Base-by-base conservation (phyloP, 352 stramenopile species). In the Globisporangium perplexum region DNA sequence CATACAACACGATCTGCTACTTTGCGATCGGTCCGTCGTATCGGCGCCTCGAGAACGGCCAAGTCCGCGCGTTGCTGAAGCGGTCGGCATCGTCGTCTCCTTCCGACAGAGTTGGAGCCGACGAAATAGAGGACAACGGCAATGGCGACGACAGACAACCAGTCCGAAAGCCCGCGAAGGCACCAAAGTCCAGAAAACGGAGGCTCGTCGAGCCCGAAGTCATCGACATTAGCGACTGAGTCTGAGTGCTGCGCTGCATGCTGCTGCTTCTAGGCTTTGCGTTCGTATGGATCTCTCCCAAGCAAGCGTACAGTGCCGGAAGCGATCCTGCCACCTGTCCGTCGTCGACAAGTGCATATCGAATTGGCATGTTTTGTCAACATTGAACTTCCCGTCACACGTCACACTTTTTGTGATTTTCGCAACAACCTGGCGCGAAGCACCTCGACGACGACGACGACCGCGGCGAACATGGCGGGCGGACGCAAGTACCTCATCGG, bases 401-500 rank as follows among this genome's bases (percentile, higher is more conserved):
- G n/a, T n/a, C n/a, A n/a, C n/a, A n/a, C n/a, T n/a, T n/a, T n/a
- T n/a, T n/a, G n/a, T n/a, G n/a, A n/a, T n/a, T n/a, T n/a, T n/a
- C n/a, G n/a, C n/a, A n/a, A n/a, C n/a, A n/a, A n/a, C n/a, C n/a
- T n/a, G n/a, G n/a, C n/a, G n/a, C n/a, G n/a, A n/a, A n/a, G n/a
- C n/a, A n/a, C n/a, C n/a, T n/a, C n/a, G 7, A 20, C 18, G 22
- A 8, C 8, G n/a, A 26, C 15, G 28, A 35, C 22, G n/a, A 15
- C 8, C 22, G 50, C 14, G 3, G 7, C 8, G 15, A 61, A n/a
- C n/a, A 58, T 58, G 51, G 57, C 57, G 20, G 55, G 42, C 46
- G 47, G 50, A 69, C 26, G 90, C 47, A 96, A 88, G 52, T 83
- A 89, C 36, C 77, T 98, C 62, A 96, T 98, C 62, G 86, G 83